Evolutionary conservation across 768 basidiomycete genomes (phyloP), one percentile per base, ranked within the genome.

Genomic region (Myochromella boudieri): DNA sequence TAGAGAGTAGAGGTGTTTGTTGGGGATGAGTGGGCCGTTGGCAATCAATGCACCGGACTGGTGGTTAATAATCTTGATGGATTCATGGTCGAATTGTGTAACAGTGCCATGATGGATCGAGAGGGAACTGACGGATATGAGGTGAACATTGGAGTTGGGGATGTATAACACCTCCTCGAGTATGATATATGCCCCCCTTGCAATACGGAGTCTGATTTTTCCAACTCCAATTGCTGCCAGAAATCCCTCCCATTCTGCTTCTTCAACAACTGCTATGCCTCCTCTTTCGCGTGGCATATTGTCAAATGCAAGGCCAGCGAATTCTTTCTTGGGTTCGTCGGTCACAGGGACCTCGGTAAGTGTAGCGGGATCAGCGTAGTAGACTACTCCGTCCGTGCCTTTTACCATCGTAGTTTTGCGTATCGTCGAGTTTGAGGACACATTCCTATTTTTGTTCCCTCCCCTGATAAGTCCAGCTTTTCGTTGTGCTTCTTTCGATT

Each of bases 121-220:
- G 1, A 68, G 44, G 0, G 44, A 14, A 4, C 54, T 49, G 7
- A 66, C 49, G 6, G 59, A 68, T 0, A 66, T 48, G 6, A 63
- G 57, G 4, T 32, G 38, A 1, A 64, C 56, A 14, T 52, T 52
- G 1, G 59, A 44, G 5, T 45, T 47, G 27, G 64, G 61, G 9
- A 64, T 54, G 32, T 56, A 60, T 0, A 65, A 51, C 3, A 47
- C 52, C 26, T 61, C 26, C 6, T 54, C 9, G 0, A 65, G 48
- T 0, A 32, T 43, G 32, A 63, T 28, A 3, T 43, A 37, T 25
- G 42, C 17, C 8, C 51, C 63, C 1, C 39, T 20, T 0, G 43
- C 55, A 21, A 65, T 24, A 2, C 25, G n/a, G 0, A 68, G 47
- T 0, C 54, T 12, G 9, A 38, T 7, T 17, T 33, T 0, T 33